A percentile compares a stretch with the other conserved stretches of the same genome.
These are phyloP conservation scores for Escovopsis weberi DNA, from an alignment of 2,329 filamentous ascomycete genomes.

Conservation along the genomic window DNA sequence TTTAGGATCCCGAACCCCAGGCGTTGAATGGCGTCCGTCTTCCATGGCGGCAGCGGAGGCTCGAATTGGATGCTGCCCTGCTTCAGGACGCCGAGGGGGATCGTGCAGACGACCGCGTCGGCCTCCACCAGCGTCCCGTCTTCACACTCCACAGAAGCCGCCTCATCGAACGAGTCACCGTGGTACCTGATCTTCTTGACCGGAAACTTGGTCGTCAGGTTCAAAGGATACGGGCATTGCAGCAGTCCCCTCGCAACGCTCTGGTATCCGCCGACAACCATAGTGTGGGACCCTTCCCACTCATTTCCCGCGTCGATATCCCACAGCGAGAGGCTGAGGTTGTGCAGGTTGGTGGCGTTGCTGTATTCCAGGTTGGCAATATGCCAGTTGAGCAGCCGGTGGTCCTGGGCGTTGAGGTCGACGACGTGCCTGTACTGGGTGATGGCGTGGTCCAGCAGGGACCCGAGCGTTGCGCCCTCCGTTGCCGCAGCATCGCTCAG, in stretches of 20 bases:
- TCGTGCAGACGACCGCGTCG: constrained; percentile 83
- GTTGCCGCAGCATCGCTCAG: constrained; percentile 50
- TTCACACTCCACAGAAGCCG: constrained; percentile 55
- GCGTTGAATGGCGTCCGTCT: constrained; percentile 61
- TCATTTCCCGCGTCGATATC: constrained; percentile 97
- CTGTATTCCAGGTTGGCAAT: constrained; percentile 97
- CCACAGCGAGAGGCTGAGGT: constrained; percentile 81
- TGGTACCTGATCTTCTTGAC: constrained; percentile 61
- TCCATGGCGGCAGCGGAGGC: constrained; percentile 82
- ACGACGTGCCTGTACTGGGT: constrained; percentile 73
- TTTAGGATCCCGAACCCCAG: constrained; percentile 91
- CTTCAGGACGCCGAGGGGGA: constrained; percentile 84
- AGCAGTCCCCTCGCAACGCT: constrained; percentile 80
- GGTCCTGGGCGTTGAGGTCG: constrained; percentile 71
- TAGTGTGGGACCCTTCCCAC: constrained; percentile 87
- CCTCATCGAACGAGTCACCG: constrained; percentile 26
- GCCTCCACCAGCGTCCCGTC: constrained; percentile 65
- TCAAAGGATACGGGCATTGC: constrained; percentile 59
- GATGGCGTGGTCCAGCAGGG: constrained; percentile 86
- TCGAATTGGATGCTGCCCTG: constrained; percentile 68
- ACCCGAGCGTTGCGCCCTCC: constrained; percentile 62
- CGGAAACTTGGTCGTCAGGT: constrained; percentile 58
- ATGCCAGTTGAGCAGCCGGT: constrained; percentile 92
- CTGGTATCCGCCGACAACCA: constrained; percentile 88
- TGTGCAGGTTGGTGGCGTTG: constrained; percentile 77